These are phyloP conservation scores for Akanthomyces dipterigenus DNA, from an alignment of 2,329 filamentous ascomycete species.

Conservation along the genomic window DNA sequence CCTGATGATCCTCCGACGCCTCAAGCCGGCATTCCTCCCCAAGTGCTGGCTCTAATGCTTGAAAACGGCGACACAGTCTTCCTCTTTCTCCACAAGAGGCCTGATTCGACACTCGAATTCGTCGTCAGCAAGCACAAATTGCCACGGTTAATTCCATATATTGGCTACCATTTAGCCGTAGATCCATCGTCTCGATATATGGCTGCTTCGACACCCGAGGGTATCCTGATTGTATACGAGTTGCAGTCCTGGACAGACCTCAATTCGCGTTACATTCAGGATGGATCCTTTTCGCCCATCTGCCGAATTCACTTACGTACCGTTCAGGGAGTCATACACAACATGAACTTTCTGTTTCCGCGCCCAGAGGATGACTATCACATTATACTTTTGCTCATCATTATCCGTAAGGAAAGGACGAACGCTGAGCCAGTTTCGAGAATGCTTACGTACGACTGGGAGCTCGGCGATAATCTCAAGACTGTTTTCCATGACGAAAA, in stretches of 20 bases:
- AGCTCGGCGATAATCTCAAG: constrained; percentile 41
- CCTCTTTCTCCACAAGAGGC: constrained; percentile 53
- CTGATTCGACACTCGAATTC: constrained; percentile 49
- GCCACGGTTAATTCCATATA: constrained; percentile 51
- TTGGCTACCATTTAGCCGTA: constrained; percentile 61
- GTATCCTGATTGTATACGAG: constrained; percentile 65
- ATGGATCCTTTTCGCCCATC: constrained; percentile 52
- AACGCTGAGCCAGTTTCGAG: constrained; percentile 31
- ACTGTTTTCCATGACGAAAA: constrained; percentile 40
- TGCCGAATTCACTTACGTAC: constrained; percentile 34
- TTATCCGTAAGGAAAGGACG: constrained; percentile 35
- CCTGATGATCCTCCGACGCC: neutral
- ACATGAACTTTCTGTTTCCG: constrained; percentile 80
- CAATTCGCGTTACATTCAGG: constrained; percentile 39
- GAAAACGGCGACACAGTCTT: constrained; percentile 70
- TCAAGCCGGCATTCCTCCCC: constrained; percentile 49
- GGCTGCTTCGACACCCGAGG: constrained; percentile 64
- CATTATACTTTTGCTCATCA: constrained; percentile 68
- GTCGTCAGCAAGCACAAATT: constrained; percentile 52
- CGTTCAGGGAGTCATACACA: constrained; percentile 69
- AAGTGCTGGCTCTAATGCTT: constrained; percentile 71
- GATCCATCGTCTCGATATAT: constrained; percentile 67
- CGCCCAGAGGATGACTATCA: constrained; percentile 57
- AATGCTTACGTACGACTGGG: constrained; percentile 57
- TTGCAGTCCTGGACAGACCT: constrained; percentile 51